Percentiles rank a stretch among this genome's conserved stretches.
These are phyloP conservation scores for Dendrobium catenatum DNA, from an alignment of 106 monocot genomes.

Conservation along the genomic window DNA sequence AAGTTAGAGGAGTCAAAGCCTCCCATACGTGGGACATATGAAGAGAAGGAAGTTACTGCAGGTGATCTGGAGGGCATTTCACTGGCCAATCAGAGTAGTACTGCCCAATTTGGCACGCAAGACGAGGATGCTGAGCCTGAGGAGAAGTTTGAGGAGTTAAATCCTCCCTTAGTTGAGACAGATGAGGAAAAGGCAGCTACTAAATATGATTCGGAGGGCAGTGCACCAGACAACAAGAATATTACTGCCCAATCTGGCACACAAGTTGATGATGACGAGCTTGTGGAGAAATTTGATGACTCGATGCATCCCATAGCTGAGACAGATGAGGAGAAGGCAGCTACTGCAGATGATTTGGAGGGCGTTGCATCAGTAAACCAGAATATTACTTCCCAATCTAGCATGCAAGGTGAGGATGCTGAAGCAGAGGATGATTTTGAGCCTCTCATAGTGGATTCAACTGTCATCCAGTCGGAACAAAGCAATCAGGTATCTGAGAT, in stretches of 20 bases:
- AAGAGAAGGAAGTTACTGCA: not conserved
- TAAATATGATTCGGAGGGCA: constrained; percentile 3
- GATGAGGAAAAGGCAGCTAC: constrained; percentile 8
- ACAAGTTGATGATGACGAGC: not conserved
- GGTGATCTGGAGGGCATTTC: not conserved
- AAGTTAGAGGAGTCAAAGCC: constrained; percentile 19
- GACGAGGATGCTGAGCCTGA: constrained; percentile 6
- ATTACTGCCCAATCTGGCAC: not conserved
- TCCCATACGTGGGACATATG: not conserved
- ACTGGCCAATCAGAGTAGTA: not conserved
- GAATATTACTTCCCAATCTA: not conserved
- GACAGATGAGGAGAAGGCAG: not conserved
- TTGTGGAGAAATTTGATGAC: constrained; percentile 21
- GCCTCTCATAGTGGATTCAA: constrained; percentile 28
- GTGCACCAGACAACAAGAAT: constrained; percentile 6
- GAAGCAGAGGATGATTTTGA: constrained; percentile 5
- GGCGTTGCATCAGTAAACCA: constrained; percentile 5
- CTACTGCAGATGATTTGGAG: not conserved
- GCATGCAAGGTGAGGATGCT: constrained; percentile 3
- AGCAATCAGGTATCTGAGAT: constrained; percentile 89
- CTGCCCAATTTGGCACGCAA: not conserved
- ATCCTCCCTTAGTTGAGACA: constrained; percentile 6
- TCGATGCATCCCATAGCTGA: not conserved
- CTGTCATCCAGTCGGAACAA: constrained; percentile 17
- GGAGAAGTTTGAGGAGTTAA: constrained; percentile 20